Base-by-base conservation (phyloP, 768 basidiomycete species). In the Cystobasidium tubakii region DNA sequence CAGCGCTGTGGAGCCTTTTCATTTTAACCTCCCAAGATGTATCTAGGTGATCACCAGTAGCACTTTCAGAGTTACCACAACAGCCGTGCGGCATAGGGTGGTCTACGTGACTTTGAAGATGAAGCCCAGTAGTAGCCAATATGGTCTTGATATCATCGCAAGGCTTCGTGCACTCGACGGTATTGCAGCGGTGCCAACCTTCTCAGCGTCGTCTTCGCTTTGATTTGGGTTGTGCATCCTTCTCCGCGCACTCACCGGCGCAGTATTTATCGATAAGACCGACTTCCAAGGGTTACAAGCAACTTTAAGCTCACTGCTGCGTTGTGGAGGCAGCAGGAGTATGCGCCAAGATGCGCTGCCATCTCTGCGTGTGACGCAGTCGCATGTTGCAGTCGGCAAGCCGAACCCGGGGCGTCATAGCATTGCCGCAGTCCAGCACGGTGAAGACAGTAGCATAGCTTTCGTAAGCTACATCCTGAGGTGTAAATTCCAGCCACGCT, bases 281-380 rank as follows among this genome's bases (percentile, higher is more conserved):
- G 21, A 4, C 46, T 50, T n/a, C 12, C 3, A 25, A 60, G 57
- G 29, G 29, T 6, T 31, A 23, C 12, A 6, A 60, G 27, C n/a
- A n/a, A n/a, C n/a, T n/a, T n/a, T n/a, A 25, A 34, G 57, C 10
- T 50, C 46, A 50, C 46, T 21, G 21, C 46, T 50, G 46, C n/a
- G 46, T 17, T 42, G 29, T 13, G 29, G 23, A 34, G 23, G 33
- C 13, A 21, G 57, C 57, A 27, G 33, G 57, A 34, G 33, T 23
- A 60, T 60, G 57, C 57, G 29, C 63, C 33, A 65, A 15, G 63
- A 27, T 43, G 34, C 63, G 63, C 63, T 65, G 63, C 63, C 63
- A 23, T 65, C 63, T 43, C 63, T 65, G 13, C 63, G 31, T 36
- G 43, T 46, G 31, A 65, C 63, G 21, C 63, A 36, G 33, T 31